A percentile compares a stretch with the other conserved stretches of the same genome.
Conservation (phyloP, 2,329 filamentous ascomycete species). For the Fusarium sp. region DNA sequence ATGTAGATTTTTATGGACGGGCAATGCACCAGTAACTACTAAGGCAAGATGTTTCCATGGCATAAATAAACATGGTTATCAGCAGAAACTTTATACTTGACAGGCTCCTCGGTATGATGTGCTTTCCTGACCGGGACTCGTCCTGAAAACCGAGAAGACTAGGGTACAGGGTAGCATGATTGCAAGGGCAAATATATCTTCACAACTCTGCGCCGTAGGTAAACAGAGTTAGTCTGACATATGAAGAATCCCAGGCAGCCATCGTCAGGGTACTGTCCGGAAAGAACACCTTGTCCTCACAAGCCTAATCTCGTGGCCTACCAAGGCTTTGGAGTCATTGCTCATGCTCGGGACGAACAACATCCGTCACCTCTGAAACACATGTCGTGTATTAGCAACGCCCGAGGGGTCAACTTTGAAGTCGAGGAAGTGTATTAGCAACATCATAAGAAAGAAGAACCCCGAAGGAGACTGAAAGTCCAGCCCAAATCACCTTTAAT, state of each 20-base stretch:
- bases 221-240: not conserved
- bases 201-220: too few species aligned
- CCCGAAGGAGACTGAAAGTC: accelerated
- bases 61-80: too few species aligned
- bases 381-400: not conserved
- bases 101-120: too few species aligned
- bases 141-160: not conserved
- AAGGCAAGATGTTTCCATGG: too few species aligned
- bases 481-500: not conserved
- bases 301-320: not conserved
- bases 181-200: not conserved
- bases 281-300: not conserved
- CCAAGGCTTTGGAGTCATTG: not conserved
- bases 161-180: too few species aligned
- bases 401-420: too few species aligned
- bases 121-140: too few species aligned
- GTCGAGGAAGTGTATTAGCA: too few species aligned
- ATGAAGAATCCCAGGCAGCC: not conserved
- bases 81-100: too few species aligned
- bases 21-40: not conserved
- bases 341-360: not conserved
- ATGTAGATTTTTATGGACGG: not conserved
- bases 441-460: not conserved
- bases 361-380: not conserved
- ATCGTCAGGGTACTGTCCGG: too few species aligned